Percentiles rank a stretch among this genome's conserved stretches.
Evolutionary conservation across 352 stramenopile species (phyloP).

Genomic region (Phytophthora sojae): DNA sequence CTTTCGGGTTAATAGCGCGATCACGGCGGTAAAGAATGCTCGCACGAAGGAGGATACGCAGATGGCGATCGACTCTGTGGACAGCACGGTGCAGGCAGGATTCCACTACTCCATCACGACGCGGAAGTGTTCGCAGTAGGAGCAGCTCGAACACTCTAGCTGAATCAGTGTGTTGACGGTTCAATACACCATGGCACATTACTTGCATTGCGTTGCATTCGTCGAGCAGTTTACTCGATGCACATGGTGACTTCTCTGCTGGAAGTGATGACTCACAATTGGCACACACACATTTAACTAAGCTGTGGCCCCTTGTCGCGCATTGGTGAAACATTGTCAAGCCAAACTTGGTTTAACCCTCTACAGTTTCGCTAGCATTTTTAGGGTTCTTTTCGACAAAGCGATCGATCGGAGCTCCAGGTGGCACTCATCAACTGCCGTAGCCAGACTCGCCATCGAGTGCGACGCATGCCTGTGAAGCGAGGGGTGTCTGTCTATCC

Average conservation of each 20-base stretch:
- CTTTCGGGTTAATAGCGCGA: constrained; percentile 61
- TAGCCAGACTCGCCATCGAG: constrained; percentile 1
- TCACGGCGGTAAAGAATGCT: constrained; percentile 47
- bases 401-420: background rate
- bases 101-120: constrained; percentile 62
- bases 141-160: background rate
- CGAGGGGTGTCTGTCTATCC: background rate
- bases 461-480: background rate
- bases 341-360: background rate
- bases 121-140: constrained; percentile 30
- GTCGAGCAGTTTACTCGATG: background rate
- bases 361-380: background rate
- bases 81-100: constrained; percentile 53
- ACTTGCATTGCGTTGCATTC: constrained; percentile 21
- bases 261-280: background rate
- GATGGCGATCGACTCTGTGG: constrained; percentile 60
- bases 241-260: constrained; percentile 8
- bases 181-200: constrained; percentile 12
- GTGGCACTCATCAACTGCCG: constrained; percentile 4
- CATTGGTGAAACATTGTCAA: constrained; percentile 14
- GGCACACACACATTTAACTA: background rate
- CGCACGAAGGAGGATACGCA: constrained; percentile 46
- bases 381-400: background rate
- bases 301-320: background rate
- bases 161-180: background rate